Evolutionary conservation across 192 early-diverging fungal genomes (phyloP), one percentile per base, ranked within the genome.

Genomic region (Coemansia sp.): DNA sequence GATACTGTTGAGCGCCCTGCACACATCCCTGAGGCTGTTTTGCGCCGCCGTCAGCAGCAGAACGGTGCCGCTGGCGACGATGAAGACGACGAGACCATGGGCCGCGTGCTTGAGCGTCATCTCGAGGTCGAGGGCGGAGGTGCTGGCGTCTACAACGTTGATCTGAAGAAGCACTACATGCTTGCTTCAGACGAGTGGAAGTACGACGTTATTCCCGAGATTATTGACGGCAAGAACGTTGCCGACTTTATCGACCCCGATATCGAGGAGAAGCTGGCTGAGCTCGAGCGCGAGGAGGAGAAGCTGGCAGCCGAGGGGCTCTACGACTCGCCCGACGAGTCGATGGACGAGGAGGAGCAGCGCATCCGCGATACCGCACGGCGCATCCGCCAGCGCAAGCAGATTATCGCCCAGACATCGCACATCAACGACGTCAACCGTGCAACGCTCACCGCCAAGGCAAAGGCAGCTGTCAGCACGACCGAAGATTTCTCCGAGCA

Each of bases 241-340:
- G 93, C 93, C 18, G 98, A 99, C 82, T 99, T 98, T 74, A 81
- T 98, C 69, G 98, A 99, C 81, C 82, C 95, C 25, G 94, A 98
- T 5, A 98, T 99, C 72, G 94, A 93, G 64, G 92, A 94, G 72
- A 89, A 90, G 66, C 78, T 99, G 60, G 94, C 92, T 21, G 93
- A 88, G 59, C 84, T 99, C 33, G 96, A 99, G 73, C 85, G 88
- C 60, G 98, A 99, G 74, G 98, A 99, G 81, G 96, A 97, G 80
- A 81, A 87, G 48, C 80, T 99, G 22, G 88, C 84, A n/a, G 87
- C 90, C 40, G 91, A 96, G 76, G 96, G 96, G 24, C 88, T 92
- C 75, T 99, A 99, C 80, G 84, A 91, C 51, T 87, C 88, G 24
- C 82, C 83, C 27, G 84, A 86, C 14, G 91, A 94, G 47, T 80